Evolutionary conservation across 306 rosid genomes (phyloP).

Genomic region (Pyrus betulifolia): DNA sequence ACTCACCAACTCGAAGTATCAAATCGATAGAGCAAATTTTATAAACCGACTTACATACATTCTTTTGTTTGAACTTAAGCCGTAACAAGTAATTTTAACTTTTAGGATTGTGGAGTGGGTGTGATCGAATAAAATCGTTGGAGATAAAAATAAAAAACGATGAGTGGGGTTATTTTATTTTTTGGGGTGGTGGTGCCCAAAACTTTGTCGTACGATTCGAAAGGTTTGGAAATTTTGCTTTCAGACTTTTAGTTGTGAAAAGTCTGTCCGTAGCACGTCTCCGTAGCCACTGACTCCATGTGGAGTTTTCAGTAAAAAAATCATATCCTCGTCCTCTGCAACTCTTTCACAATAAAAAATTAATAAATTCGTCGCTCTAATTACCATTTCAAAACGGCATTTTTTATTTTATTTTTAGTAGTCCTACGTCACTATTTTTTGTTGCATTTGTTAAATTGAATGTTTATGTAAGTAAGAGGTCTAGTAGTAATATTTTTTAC

Average conservation of each 20-base stretch:
- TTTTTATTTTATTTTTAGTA: neutral
- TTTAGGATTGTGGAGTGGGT: too few relatives aligned
- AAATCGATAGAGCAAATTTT: too few relatives aligned
- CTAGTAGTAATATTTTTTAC: neutral
- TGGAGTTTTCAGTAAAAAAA: neutral
- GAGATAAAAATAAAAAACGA: neutral
- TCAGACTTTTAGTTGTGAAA: too few relatives aligned
- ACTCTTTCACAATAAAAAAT: neutral
- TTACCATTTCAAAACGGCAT: neutral
- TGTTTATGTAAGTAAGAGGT: too few relatives aligned
- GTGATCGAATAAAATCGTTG: too few relatives aligned
- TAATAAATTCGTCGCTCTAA: neutral
- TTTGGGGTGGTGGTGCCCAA: neutral
- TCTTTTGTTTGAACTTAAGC: too few relatives aligned
- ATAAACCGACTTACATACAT: too few relatives aligned
- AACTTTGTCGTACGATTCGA: neutral
- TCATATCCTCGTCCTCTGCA: neutral
- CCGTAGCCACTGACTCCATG: neutral
- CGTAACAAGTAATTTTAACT: too few relatives aligned
- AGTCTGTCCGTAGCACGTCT: neutral
- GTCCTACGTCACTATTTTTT: neutral
- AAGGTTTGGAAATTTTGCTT: neutral
- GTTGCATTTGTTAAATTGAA: too few relatives aligned
- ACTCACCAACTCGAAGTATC: too few relatives aligned
- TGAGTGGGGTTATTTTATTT: neutral